Evolutionary conservation across 352 stramenopile genomes (phyloP).

Genomic region (Aphanomyces astaci): DNA sequence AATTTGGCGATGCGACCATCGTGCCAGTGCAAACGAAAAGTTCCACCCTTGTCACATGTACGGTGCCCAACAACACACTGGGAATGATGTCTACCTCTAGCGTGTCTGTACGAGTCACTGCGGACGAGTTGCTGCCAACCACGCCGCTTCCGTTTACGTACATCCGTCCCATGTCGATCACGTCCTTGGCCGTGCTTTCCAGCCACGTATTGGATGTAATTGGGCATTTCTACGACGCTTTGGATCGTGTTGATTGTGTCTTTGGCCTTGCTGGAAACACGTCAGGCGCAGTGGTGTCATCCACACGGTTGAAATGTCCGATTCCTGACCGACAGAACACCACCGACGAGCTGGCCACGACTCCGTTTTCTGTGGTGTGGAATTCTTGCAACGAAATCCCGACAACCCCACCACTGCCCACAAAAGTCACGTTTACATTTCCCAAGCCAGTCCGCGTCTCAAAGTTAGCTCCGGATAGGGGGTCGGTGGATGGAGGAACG

Average conservation of each 20-base stretch:
- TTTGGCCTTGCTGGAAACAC: conserved; percentile 2
- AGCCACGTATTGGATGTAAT: neutral
- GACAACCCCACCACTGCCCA: neutral
- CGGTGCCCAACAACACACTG: neutral
- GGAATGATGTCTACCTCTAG: neutral
- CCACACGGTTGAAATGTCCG: neutral
- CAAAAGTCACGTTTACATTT: neutral
- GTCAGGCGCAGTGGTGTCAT: neutral
- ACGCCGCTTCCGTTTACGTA: neutral
- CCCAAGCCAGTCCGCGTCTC: neutral
- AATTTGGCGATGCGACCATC: neutral
- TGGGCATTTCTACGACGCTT: neutral
- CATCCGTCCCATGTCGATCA: neutral
- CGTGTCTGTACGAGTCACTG: neutral
- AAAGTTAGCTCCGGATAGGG: neutral
- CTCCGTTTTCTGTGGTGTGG: neutral
- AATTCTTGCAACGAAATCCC: neutral
- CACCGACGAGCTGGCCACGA: neutral
- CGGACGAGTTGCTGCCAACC: neutral
- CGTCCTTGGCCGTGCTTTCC: neutral
- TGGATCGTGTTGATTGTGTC: neutral
- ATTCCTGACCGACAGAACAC: neutral
- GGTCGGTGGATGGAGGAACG: neutral
- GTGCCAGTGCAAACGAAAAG: neutral
- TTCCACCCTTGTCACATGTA: neutral